Percentiles rank a stretch among this genome's conserved stretches.
phyloP scores from a whole-genome alignment of 176 grass and related monocot species.

The Eragrostis curvula region DNA sequence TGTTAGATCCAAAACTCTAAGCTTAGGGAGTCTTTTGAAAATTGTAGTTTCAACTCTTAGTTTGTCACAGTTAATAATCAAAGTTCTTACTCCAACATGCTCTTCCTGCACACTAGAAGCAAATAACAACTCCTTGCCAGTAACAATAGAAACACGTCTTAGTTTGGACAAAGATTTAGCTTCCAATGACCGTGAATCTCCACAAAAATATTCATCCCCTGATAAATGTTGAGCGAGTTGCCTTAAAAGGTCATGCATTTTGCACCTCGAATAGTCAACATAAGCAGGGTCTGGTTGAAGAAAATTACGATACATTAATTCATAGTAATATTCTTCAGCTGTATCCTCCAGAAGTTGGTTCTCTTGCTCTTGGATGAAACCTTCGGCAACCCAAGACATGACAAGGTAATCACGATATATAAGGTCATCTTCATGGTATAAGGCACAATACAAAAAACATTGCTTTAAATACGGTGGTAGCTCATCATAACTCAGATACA shows the following conservation, averaged over 20 bases:
- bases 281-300: neutral
- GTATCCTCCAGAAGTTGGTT: slow-evolving; percentile 41
- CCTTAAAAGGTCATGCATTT: slow-evolving; percentile 49
- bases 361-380: slow-evolving; percentile 1
- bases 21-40: neutral
- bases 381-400: slow-evolving; percentile 48
- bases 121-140: neutral
- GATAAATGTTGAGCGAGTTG: slow-evolving; percentile 37
- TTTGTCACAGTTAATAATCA: neutral
- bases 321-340: slow-evolving; percentile 46
- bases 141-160: neutral
- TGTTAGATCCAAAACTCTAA: slow-evolving; percentile 28
- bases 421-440: neutral
- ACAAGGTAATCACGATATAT: neutral
- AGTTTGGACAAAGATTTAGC: neutral
- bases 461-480: slow-evolving; percentile 28
- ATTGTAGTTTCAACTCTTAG: slow-evolving; percentile 14
- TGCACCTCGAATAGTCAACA: rapidly evolving
- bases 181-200: neutral
- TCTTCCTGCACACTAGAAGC: neutral
- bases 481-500: slow-evolving; percentile 57
- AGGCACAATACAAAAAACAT: slow-evolving; percentile 48
- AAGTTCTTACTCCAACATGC: neutral
- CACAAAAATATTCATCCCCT: slow-evolving; percentile 19
- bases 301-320: slow-evolving; percentile 45